phyloP scores from a whole-genome alignment of 2,329 filamentous ascomycete species.

The Chalaropsis thielavioides region DNA sequence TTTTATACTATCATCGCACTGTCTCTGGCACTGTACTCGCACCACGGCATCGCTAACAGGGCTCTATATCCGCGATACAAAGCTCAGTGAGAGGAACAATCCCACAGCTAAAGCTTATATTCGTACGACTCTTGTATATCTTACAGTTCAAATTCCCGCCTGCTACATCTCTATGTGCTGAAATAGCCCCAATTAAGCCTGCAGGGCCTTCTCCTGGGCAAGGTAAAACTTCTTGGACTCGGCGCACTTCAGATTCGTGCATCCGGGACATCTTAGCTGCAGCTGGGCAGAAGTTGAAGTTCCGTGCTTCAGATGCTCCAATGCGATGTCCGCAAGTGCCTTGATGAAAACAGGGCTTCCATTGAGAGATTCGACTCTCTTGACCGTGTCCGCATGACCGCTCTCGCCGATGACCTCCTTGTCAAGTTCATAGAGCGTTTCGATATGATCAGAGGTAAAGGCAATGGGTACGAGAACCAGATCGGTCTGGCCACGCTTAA shows the following conservation, averaged over 20 bases:
- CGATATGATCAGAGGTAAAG: slow-evolving; percentile 98
- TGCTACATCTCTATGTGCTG: background rate
- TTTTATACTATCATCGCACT: fast-evolving
- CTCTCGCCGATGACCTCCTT: slow-evolving; percentile 87
- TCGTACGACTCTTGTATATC: background rate
- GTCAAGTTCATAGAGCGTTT: slow-evolving; percentile 89
- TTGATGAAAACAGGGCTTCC: slow-evolving; percentile 81
- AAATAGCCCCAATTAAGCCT: background rate
- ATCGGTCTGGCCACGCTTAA: slow-evolving; percentile 82
- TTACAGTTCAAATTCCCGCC: background rate
- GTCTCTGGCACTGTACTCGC: background rate
- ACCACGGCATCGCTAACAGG: background rate
- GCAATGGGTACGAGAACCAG: slow-evolving; percentile 86
- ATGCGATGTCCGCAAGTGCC: slow-evolving; percentile 76
- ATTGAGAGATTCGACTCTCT: slow-evolving; percentile 83
- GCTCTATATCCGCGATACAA: background rate
- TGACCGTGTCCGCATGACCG: slow-evolving; percentile 62
- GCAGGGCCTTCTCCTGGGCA: slow-evolving; percentile 7
- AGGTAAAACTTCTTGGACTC: slow-evolving; percentile 59
- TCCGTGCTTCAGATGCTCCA: slow-evolving; percentile 57
- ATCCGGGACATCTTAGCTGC: slow-evolving; percentile 81
- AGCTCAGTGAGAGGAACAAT: background rate
- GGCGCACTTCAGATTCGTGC: slow-evolving; percentile 73
- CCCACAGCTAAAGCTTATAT: background rate
- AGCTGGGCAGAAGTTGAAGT: slow-evolving; percentile 64